Evolutionary conservation across 1,284 basidiomycete species (phyloP).

Genomic region (Rhodotorula glutinis): DNA sequence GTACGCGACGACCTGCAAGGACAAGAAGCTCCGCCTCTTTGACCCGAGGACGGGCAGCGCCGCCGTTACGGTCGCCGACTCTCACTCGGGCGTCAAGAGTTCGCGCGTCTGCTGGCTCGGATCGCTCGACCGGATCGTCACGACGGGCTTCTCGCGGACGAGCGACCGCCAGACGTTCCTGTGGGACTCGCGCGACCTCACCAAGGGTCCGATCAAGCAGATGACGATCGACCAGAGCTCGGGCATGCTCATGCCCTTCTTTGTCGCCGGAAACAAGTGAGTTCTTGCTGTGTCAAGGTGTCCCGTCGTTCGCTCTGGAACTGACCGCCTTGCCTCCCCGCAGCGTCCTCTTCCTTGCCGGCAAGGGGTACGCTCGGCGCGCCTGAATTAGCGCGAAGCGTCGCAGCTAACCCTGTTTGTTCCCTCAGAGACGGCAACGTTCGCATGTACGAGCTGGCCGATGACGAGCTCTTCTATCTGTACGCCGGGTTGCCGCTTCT

Average conservation of each 20-base stretch:
- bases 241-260: constrained; percentile 96
- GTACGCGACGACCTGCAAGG: constrained; percentile 72
- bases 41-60: constrained; percentile 78
- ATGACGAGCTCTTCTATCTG: constrained; percentile 73
- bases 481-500: constrained; percentile 1
- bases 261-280: constrained; percentile 76
- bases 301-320: background rate
- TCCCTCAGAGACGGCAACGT: constrained; percentile 71
- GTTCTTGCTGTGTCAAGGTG: background rate
- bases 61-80: constrained; percentile 75
- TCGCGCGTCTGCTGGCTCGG: constrained; percentile 89
- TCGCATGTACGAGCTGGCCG: constrained; percentile 91
- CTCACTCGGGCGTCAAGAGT: constrained; percentile 91
- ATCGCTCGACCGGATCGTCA: constrained; percentile 78
- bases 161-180: constrained; percentile 83
- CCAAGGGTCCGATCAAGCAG: constrained; percentile 64
- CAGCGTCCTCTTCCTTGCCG: constrained; percentile 76
- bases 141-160: constrained; percentile 94
- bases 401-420: constrained; percentile 5
- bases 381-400: too few species aligned
- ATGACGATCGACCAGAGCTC: constrained; percentile 78
- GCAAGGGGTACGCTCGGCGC: constrained; percentile 52
- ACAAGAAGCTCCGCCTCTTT: constrained; percentile 87
- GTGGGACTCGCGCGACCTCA: constrained; percentile 75
- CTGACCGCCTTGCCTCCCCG: background rate